Conservation (phyloP, 345 rosid genomes). For the Ceriops decandra region DNA sequence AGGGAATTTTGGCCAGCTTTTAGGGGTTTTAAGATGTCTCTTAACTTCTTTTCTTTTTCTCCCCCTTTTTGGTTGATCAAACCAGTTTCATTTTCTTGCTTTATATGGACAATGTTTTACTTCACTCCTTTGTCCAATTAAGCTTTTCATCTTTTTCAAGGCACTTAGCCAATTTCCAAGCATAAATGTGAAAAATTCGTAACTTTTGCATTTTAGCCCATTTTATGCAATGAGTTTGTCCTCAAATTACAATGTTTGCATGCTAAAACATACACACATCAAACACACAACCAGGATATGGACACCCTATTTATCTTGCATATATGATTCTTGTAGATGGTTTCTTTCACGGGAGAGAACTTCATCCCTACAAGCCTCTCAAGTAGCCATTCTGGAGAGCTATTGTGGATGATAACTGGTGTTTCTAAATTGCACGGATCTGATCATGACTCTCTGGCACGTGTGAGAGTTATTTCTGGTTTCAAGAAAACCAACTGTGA, state of each 20-base stretch:
- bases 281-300: no score
- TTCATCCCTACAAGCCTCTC: slow-evolving; percentile 72
- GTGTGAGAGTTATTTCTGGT: slow-evolving; percentile 47
- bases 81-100: no score
- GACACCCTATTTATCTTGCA: neutral
- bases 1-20: no score
- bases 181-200: no score
- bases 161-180: neutral
- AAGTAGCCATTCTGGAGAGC: slow-evolving; percentile 38
- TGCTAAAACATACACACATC: no score
- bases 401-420: slow-evolving; percentile 75
- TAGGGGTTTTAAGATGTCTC: no score
- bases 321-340: slow-evolving; percentile 41
- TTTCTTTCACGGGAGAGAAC: slow-evolving; percentile 46
- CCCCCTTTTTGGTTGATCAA: no score
- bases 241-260: no score
- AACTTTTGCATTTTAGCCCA: neutral
- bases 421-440: slow-evolving; percentile 58
- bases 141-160: neutral
- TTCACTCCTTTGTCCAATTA: neutral
- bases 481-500: slow-evolving; percentile 23
- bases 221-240: no score
- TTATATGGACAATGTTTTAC: neutral
- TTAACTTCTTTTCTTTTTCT: no score
- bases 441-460: slow-evolving; percentile 41